These are phyloP conservation scores for Pythium rishiriense DNA, from an alignment of 352 stramenopile genomes.

Conservation along the genomic window DNA sequence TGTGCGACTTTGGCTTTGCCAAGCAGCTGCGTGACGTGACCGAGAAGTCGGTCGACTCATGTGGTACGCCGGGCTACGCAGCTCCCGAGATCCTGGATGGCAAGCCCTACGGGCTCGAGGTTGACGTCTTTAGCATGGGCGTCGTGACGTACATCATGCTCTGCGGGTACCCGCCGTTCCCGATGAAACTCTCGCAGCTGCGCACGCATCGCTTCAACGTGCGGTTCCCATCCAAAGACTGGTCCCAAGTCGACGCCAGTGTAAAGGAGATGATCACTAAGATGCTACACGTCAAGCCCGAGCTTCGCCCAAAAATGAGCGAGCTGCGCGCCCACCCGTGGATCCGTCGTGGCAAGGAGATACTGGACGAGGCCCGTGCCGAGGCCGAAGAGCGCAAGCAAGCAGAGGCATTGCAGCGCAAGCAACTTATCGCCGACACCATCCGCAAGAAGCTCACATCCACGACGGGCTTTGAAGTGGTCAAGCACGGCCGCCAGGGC, in stretches of 20 bases:
- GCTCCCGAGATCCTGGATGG: constrained; percentile 84
- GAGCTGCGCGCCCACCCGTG: constrained; percentile 61
- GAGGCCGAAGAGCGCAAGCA: constrained; percentile 50
- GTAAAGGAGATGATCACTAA: constrained; percentile 77
- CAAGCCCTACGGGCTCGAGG: constrained; percentile 77
- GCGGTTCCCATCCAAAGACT: constrained; percentile 82
- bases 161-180: constrained; percentile 86
- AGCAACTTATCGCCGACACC: constrained; percentile 58
- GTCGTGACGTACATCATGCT: constrained; percentile 89
- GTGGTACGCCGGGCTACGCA: constrained; percentile 81
- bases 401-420: constrained; percentile 52
- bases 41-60: constrained; percentile 79
- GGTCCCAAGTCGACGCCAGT: constrained; percentile 51
- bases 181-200: constrained; percentile 85
- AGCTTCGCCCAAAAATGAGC: constrained; percentile 55
- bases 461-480: constrained; percentile 61
- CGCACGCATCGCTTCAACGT: constrained; percentile 83
- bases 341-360: constrained; percentile 53
- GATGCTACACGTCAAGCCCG: constrained; percentile 80
- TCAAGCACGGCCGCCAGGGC: constrained; percentile 84
- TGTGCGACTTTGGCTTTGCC: constrained; percentile 88
- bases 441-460: constrained; percentile 75
- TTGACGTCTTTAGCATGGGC: constrained; percentile 90
- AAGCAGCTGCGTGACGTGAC: constrained; percentile 57
- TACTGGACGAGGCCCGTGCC: constrained; percentile 42